Evolutionary conservation across 2,329 filamentous ascomycete species (phyloP).

Genomic region (Cytospora piceicola): DNA sequence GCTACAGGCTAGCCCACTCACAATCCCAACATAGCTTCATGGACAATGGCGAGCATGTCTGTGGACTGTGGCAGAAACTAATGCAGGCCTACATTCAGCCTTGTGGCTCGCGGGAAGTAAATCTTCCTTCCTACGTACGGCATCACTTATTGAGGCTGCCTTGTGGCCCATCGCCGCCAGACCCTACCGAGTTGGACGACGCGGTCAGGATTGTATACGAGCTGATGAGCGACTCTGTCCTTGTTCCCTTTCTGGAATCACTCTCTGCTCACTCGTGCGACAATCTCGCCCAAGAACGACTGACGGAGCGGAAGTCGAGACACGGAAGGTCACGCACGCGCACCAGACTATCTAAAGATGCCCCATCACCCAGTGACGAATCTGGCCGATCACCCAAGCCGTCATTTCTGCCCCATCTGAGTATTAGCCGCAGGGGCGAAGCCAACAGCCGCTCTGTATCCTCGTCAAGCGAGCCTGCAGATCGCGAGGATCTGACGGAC

Average conservation of each 20-base stretch:
- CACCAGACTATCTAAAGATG: conserved; percentile 44
- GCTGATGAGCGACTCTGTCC: conserved; percentile 94
- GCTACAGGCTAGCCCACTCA: conserved; percentile 69
- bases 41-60: conserved; percentile 66
- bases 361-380: conserved; percentile 42
- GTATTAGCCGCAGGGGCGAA: conserved; percentile 43
- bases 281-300: conserved; percentile 43
- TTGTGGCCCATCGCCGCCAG: conserved; percentile 63
- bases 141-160: conserved; percentile 74
- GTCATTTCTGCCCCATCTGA: conserved; percentile 48
- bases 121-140: conserved; percentile 83
- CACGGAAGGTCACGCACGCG: conserved; percentile 46
- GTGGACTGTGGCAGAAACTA: conserved; percentile 83
- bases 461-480: conserved; percentile 50
- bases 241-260: conserved; percentile 86
- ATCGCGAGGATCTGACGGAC: conserved; percentile 61
- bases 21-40: conserved; percentile 48
- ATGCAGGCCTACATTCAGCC: conserved; percentile 89
- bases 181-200: conserved; percentile 76
- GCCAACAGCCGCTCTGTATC: conserved; percentile 48
- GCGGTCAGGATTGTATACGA: conserved; percentile 90
- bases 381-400: conserved; percentile 49
- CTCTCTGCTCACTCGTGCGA: conserved; percentile 47
- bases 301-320: conserved; percentile 40
- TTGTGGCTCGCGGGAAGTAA: conserved; percentile 84